Evolutionary conservation across 2,329 filamentous ascomycete species (phyloP), one percentile per base, ranked within the genome.

Genomic region (Fusarium sp.): DNA sequence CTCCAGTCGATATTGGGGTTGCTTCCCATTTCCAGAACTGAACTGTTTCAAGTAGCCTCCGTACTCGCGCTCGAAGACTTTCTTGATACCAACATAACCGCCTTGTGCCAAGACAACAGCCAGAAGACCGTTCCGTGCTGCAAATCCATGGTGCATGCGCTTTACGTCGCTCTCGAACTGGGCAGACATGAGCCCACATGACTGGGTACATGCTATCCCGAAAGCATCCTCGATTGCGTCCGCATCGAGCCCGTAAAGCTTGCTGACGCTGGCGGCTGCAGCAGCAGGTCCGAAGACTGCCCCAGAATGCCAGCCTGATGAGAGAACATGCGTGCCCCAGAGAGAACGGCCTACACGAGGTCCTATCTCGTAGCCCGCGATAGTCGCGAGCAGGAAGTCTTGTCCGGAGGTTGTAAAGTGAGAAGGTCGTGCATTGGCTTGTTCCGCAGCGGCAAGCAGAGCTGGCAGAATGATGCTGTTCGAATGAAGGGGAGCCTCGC

Each of bases 91-190:
- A 5, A 61, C 59, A 16, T 61, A 61, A 6, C 59, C 53, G 14
- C 31, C 22, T 20, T 31, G 22, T 38, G 59, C 59, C 8, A 61
- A 41, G 36, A 61, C 31, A 26, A 9, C 54, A n/a, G 59, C 59
- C 53, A 59, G 20, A 24, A 61, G 38, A 30, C 59, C 59, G 26
- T 44, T 59, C 11, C 59, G 38, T 8, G 59, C 59, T 10, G 59
- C 51, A 7, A 61, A 59, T n/a, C 59, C 53, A 24, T 61, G 59
- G 10, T 61, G 59, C 59, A 61, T 61, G 6, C 59, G 51, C 59
- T 61, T 59, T 6, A 59, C 53, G 15, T 61, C 59, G 53, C 53
- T 61, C 56, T 61, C 53, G 20, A 61, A 61, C 31, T 61, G 38
- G 7, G 53, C 38, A 15, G 59, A 61, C 53, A 61, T 61, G 10